These are phyloP conservation scores for Senna tora DNA, from an alignment of 306 rosid genomes.

Conservation along the genomic window DNA sequence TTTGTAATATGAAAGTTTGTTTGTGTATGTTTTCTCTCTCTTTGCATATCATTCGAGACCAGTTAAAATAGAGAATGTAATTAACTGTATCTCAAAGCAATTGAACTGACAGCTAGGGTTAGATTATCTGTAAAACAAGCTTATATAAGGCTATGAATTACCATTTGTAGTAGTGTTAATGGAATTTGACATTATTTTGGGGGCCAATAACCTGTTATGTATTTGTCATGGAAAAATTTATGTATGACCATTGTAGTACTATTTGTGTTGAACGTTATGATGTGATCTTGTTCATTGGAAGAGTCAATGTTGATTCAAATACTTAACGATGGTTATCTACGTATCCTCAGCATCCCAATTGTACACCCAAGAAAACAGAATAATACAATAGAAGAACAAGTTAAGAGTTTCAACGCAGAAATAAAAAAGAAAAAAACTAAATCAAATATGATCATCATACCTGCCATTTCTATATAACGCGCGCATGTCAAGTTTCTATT, in stretches of 20 bases:
- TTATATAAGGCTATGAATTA: not conserved
- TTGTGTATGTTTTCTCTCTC: not conserved
- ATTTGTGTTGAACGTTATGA: conserved; percentile 2
- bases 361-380: not conserved
- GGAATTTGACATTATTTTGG: not conserved
- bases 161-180: conserved; percentile 8
- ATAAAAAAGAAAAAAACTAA: not conserved
- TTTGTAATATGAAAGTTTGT: not conserved
- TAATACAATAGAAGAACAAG: too few relatives aligned
- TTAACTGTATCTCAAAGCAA: not conserved
- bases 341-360: too few relatives aligned
- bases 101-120: conserved; percentile 5
- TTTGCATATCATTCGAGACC: not conserved
- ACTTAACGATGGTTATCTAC: not conserved
- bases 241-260: conserved; percentile 10
- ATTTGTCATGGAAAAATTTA: not conserved
- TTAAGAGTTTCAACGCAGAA: too few relatives aligned
- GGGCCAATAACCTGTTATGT: not conserved
- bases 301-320: conserved; percentile 2
- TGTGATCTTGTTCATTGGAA: not conserved
- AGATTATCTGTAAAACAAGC: conserved; percentile 3
- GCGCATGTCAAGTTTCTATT: conserved; percentile 24
- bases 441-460: conserved; percentile 3
- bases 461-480: conserved; percentile 4
- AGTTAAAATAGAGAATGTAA: not conserved